Evolutionary conservation across 1,284 basidiomycete genomes (phyloP).

Genomic region (Dichomitus squalens): DNA sequence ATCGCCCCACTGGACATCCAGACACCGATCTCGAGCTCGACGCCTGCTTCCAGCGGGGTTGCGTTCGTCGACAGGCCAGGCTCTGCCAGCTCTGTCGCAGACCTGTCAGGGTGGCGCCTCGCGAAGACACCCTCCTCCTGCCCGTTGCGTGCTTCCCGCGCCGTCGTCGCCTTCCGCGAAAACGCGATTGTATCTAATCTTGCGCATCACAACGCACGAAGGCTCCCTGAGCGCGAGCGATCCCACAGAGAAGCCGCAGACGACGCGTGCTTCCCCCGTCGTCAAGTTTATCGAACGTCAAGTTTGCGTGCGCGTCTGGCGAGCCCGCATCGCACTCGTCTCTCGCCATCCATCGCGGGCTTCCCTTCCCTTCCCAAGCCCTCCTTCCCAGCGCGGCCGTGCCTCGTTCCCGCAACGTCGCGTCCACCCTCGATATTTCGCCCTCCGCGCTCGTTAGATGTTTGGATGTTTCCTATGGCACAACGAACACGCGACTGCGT

Average conservation of each 20-base stretch:
- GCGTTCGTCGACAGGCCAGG: conserved; percentile 18
- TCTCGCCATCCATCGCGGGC: not conserved
- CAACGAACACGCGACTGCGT: not conserved
- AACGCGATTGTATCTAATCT: conserved; percentile 12
- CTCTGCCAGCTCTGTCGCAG: conserved; percentile 5
- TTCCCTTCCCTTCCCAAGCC: not conserved
- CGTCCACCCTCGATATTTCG: not conserved
- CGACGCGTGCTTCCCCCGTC: conserved; percentile 11
- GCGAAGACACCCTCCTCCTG: conserved; percentile 11
- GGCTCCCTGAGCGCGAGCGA: conserved; percentile 15
- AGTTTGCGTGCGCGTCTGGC: conserved; percentile 8
- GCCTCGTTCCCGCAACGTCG: not conserved
- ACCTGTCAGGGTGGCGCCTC: conserved; percentile 4
- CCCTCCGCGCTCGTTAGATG: not conserved
- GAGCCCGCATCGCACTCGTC: conserved; percentile 2
- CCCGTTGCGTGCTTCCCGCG: not conserved
- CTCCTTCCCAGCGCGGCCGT: not conserved
- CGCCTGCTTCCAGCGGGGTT: too few species aligned
- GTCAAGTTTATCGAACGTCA: conserved; percentile 21
- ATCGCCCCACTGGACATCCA: conserved; percentile 21
- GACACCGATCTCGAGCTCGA: conserved; percentile 19
- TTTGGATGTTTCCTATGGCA: not conserved
- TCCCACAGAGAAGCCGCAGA: conserved; percentile 16
- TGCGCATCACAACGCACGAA: not conserved
- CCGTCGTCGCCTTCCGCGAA: not conserved